Evolutionary conservation across 2,329 filamentous ascomycete species (phyloP), one percentile per base, ranked within the genome.

Genomic region (Cordyceps fumosorosea): DNA sequence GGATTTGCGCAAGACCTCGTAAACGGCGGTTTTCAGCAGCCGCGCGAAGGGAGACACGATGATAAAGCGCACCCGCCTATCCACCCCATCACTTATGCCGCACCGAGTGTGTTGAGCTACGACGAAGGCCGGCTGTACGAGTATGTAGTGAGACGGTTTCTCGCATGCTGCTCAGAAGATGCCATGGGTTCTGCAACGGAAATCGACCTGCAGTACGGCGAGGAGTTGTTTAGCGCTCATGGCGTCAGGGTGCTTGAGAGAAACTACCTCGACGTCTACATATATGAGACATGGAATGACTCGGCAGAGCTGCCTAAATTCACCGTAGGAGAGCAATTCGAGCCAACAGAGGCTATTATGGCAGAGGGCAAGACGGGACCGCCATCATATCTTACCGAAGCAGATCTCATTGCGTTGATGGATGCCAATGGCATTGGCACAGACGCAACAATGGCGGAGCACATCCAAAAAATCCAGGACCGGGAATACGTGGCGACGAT

Each of bases 391-490:
- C 81, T 99, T 34, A 98, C 95, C 0, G 95, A 99, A 72, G 93
- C 95, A 0, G 95, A 99, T 72, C 81, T 99, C 29, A 96, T 99
- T 71, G 89, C 89, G 3, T 83, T 99, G 12, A 99, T 99, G 95
- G 95, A 99, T 76, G 93, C 91, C 51, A 99, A 99, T 72, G 95
- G 95, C 2, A 99, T 99, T 66, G 95, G 95, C 14, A 99, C 95
- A 11, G 95, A 99, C 77, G 95, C 95, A 7, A 99, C 95, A 1
- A 99, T 99, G 95, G 95, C 95, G 0, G 95, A 99, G 69, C 95
- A 99, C 72, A 99, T 99, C 69, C 87, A 90, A 63, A 99, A 93
- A 75, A 96, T 99, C 69, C 92, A 98, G 74, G 86, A 93, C 63
- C 82, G 95, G 64, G 83, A 93, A 68, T 99, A 99, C 70, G 93